Evolutionary conservation across 2,329 filamentous ascomycete genomes (phyloP).

Genomic region (Ceratocystis smalleyi): DNA sequence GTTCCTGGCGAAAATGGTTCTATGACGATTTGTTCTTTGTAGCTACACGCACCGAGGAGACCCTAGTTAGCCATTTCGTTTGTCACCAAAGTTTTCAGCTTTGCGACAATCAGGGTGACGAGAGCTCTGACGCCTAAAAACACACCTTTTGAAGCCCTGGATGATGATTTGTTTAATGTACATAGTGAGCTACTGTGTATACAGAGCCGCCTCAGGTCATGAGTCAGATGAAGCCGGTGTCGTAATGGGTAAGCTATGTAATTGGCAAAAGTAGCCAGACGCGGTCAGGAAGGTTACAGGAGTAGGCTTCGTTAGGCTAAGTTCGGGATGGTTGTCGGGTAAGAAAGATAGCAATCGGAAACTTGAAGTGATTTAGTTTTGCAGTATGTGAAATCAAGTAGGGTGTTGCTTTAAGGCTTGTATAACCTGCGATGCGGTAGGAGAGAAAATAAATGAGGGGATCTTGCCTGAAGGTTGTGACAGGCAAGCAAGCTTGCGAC

Average conservation of each 20-base stretch:
- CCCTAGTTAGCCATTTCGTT: constrained; percentile 11
- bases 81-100: not conserved
- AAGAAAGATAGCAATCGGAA: not conserved
- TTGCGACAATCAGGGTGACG: not conserved
- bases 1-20: constrained; percentile 95
- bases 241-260: not conserved
- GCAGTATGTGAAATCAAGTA: not conserved
- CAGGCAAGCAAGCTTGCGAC: not conserved
- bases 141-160: constrained; percentile 96
- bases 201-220: constrained; percentile 5
- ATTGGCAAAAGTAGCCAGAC: not conserved
- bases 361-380: not conserved
- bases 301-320: not conserved
- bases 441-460: not conserved
- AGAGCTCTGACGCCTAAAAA: constrained; percentile 12
- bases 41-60: constrained; percentile 40
- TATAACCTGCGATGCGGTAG: not conserved
- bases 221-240: not conserved
- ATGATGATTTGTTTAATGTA: constrained; percentile 99
- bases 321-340: not conserved
- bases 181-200: constrained; percentile 40
- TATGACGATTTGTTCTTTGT: constrained; percentile 98
- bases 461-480: not conserved
- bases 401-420: not conserved
- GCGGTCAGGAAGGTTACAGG: not conserved